Base-by-base conservation (phyloP, 2,329 filamentous ascomycete species). In the Arthrobotrys pseudoclavata region DNA sequence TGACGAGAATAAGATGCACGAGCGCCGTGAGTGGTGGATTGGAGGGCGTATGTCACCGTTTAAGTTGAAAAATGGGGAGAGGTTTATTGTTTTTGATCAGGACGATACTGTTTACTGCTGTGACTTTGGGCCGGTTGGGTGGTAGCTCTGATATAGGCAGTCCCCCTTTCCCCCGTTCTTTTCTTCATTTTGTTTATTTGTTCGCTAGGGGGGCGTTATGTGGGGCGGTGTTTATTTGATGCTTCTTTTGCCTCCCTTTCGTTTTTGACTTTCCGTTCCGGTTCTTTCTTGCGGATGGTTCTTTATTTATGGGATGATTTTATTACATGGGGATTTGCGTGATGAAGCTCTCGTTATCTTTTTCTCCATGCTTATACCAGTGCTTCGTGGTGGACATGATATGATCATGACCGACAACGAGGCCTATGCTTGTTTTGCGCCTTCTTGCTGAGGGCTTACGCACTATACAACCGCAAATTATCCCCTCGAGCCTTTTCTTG, bases 81-180 rank as follows among this genome's bases (percentile, higher is more conserved):
- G 72, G 42, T 76, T 76, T 22, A 52, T 76, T 31, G 63, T 78
- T 26, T 78, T 78, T 53, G 75, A 78, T 37, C 75, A 72, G 20
- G 75, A 78, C 22, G 68, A 78, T 62, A 63, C 68, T 31, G 69
- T 78, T 50, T 78, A 71, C 18, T 78, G 72, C 34, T 78, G 75
- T 48, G 75, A 78, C 52, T 78, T 78, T 42, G 75, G 75, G 12
- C 75, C 75, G 31, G 62, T 72, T 26, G 75, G 75, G 75, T 78
- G 75, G 68, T 78, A 40, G 69, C 29, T 42, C 22, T 34, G 2
- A 7, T 26, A 31, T 26, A n/a, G 9, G 29, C 7, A 9, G 10
- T 57, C 6, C n/a, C 13, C 26, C 1, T 15, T n/a, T 42, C 52
- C 7, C 22, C 22, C 26, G 12, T 18, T 26, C 37, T 22, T 57